Base-by-base conservation (phyloP, 495 filamentous ascomycete genomes). In the Parmelia sp. region DNA sequence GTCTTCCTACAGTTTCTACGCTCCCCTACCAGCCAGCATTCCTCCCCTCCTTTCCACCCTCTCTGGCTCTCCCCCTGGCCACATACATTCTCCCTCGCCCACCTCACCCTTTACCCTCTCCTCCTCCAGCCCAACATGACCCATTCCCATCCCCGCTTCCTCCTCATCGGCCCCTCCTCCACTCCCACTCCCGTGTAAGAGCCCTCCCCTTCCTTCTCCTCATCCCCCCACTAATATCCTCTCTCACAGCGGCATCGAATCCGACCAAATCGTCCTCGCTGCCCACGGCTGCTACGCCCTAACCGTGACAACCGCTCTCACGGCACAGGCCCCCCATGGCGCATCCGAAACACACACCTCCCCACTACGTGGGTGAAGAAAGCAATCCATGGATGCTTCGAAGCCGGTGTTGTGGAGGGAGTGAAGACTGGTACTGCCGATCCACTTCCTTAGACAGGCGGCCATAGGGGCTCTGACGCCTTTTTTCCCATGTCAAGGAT, bases 251-350 rank as follows among this genome's bases (percentile, higher is more conserved):
- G 94, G 94, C 21, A 84, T 98, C 51, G 94, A 98, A 73, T 93
- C 93, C 36, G 94, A 98, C 75, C 92, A 97, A 75, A 93, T 94
- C 71, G 91, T 96, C 60, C 87, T 97, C 36, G 89, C 93, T 29
- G 89, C 90, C n/a, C 90, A 97, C 82, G 87, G 86, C 57, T 91
- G 88, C 77, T 96, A 97, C 78, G 92, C 91, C 63, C 92, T 96
- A 83, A 96, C 93, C 53, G 88, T 91, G 21, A 96, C 92, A 36
- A 96, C 94, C 4, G 93, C 92, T 25, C 76, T 98, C 68, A 98
- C 92, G 21, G 92, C 91, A n/a, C 94, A 97, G 73, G 96, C 96
- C 74, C 96, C 93, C 3, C 77, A 82, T 35, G 91, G 90, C 0
- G 91, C 96, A 19, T 77, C 83, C 56, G 90, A 81, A 64, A 92